These are phyloP conservation scores for Botryosphaeria dothidea DNA, from an alignment of 2,329 filamentous ascomycete genomes.

Conservation along the genomic window DNA sequence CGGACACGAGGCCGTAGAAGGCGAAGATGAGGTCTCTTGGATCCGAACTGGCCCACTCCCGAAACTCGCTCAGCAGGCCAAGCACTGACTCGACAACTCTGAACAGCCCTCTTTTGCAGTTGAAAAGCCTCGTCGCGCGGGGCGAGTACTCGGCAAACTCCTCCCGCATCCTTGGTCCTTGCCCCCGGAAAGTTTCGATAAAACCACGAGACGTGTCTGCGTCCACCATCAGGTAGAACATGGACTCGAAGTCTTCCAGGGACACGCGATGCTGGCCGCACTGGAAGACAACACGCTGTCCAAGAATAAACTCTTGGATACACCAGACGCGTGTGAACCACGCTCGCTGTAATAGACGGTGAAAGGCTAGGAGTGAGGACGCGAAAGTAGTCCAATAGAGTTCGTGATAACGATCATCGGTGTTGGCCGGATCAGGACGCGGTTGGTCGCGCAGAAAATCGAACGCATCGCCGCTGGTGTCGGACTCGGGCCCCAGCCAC, in stretches of 20 bases:
- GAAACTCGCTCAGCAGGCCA: background rate
- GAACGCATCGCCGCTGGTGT: slow-evolving; percentile 24
- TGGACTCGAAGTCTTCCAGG: background rate
- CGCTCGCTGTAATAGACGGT: slow-evolving; percentile 23
- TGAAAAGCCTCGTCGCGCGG: background rate
- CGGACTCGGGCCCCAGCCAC: slow-evolving; percentile 27
- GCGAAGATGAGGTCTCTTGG: background rate
- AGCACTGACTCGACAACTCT: background rate
- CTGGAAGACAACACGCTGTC: background rate
- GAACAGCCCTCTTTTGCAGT: background rate
- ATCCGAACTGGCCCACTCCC: background rate
- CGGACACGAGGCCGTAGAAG: background rate
- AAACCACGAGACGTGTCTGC: no score
- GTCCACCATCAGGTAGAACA: background rate
- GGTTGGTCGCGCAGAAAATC: no score
- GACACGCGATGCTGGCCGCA: background rate
- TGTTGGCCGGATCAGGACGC: no score
- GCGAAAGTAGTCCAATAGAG: slow-evolving; percentile 18
- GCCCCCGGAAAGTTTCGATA: no score
- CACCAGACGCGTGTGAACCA: slow-evolving; percentile 31
- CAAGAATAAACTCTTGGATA: slow-evolving; percentile 28
- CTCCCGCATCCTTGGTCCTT: no score
- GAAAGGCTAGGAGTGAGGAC: no score
- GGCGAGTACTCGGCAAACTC: no score
- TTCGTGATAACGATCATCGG: background rate